These are phyloP conservation scores for Biscutella laevigata DNA, from an alignment of 441 rosid species.

Conservation along the genomic window DNA sequence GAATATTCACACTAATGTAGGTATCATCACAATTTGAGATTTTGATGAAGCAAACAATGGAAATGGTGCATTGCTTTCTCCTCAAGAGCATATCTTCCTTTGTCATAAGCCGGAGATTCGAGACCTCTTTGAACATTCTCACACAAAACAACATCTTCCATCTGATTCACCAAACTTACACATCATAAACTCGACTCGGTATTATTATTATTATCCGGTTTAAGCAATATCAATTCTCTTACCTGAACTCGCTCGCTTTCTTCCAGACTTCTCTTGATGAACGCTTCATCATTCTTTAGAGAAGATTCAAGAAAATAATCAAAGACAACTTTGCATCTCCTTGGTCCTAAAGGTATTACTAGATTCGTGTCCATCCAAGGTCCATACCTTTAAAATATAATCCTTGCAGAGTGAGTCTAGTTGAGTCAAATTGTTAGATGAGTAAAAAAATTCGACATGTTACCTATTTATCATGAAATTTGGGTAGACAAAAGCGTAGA, in stretches of 20 bases:
- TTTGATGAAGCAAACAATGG: slow-evolving; percentile 45
- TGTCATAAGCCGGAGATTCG: slow-evolving; percentile 55
- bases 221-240: not conserved
- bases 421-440: not conserved
- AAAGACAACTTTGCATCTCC: slow-evolving; percentile 67
- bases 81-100: slow-evolving; percentile 68
- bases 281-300: slow-evolving; percentile 53
- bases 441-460: too few relatives aligned
- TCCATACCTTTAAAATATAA: slow-evolving; percentile 47
- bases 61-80: slow-evolving; percentile 81
- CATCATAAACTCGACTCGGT: not conserved
- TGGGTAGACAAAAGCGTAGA: slow-evolving; percentile 76
- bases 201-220: not conserved
- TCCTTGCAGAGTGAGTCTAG: not conserved
- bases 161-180: slow-evolving; percentile 29
- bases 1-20: slow-evolving; percentile 11
- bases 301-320: slow-evolving; percentile 72
- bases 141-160: slow-evolving; percentile 65
- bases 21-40: slow-evolving; percentile 27
- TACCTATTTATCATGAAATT: slow-evolving; percentile 95
- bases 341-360: slow-evolving; percentile 64
- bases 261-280: slow-evolving; percentile 49
- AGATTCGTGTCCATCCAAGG: slow-evolving; percentile 99
- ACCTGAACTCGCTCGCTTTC: slow-evolving; percentile 82
- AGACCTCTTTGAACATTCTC: slow-evolving; percentile 81